These are phyloP conservation scores for Tylopilus felleus DNA, from an alignment of 768 basidiomycete species.

Conservation along the genomic window DNA sequence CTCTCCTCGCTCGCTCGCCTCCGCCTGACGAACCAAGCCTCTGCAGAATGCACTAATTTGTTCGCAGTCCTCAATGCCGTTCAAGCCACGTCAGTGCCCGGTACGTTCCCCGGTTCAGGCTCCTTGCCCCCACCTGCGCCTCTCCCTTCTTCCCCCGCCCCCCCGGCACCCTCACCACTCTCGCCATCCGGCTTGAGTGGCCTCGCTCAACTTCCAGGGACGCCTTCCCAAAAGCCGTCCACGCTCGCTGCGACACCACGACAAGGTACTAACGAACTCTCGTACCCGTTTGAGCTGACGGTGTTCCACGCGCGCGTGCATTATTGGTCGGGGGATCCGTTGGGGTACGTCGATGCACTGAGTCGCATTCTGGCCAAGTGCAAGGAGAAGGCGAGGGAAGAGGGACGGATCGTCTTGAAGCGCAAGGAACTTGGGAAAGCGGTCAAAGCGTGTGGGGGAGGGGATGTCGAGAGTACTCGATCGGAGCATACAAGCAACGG, in stretches of 20 bases:
- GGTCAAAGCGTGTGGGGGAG: not conserved
- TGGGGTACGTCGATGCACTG: constrained; percentile 77
- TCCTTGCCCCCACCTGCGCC: constrained; percentile 5
- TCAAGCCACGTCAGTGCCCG: constrained; percentile 48
- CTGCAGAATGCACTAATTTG: constrained; percentile 78
- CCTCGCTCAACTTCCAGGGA: constrained; percentile 22
- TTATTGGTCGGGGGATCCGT: constrained; percentile 80
- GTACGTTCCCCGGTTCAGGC: constrained; percentile 46
- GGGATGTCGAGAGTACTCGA: not conserved
- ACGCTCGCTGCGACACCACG: constrained; percentile 22
- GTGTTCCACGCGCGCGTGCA: constrained; percentile 72
- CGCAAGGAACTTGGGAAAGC: constrained; percentile 1
- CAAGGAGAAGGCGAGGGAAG: constrained; percentile 45
- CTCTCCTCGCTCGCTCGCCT: constrained; percentile 75
- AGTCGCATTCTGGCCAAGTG: constrained; percentile 60
- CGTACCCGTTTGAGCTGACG: constrained; percentile 48
- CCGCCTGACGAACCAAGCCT: constrained; percentile 82
- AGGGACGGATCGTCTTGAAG: constrained; percentile 16
- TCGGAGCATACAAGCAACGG: not conserved
- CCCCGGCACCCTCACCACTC: constrained; percentile 5
- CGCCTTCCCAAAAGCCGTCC: constrained; percentile 20
- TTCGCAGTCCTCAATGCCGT: constrained; percentile 66
- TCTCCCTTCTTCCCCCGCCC: constrained; percentile 36
- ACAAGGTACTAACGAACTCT: constrained; percentile 7
- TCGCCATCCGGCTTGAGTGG: constrained; percentile 23